Evolutionary conservation across 176 grass and related monocot species (phyloP).

Genomic region (Ananas comosus): DNA sequence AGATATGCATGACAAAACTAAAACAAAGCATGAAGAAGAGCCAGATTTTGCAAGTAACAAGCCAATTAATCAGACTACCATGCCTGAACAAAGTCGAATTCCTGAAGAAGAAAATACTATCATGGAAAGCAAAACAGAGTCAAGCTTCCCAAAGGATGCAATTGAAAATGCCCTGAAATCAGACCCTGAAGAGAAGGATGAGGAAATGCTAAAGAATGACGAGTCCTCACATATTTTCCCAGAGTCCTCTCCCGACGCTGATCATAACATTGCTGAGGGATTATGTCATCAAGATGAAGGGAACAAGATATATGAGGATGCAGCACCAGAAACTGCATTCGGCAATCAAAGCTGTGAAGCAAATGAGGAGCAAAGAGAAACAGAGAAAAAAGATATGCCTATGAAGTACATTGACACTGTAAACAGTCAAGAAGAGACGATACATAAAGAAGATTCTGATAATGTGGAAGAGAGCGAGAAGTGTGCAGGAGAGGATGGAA

Average conservation of each 20-base stretch:
- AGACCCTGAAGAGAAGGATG: neutral
- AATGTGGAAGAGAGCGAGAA: neutral
- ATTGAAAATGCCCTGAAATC: no score
- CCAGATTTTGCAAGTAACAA: neutral
- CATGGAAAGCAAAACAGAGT: neutral
- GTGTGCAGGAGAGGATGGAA: neutral
- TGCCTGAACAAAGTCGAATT: neutral
- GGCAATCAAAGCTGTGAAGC: neutral
- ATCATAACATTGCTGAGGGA: neutral
- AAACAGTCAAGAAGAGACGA: neutral
- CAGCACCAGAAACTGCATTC: neutral
- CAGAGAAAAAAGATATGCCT: neutral
- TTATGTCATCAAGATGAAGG: neutral
- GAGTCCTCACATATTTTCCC: neutral
- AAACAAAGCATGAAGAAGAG: slow-evolving; percentile 5
- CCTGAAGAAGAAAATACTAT: neutral
- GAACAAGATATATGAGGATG: neutral
- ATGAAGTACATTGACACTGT: neutral
- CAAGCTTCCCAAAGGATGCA: neutral
- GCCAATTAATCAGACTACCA: neutral
- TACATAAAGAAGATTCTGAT: neutral
- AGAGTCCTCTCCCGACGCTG: neutral
- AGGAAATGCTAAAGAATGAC: neutral
- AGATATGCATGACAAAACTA: neutral
- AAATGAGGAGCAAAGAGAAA: no score